Conservation (phyloP, 441 rosid genomes). For the Aleurites moluccanus region DNA sequence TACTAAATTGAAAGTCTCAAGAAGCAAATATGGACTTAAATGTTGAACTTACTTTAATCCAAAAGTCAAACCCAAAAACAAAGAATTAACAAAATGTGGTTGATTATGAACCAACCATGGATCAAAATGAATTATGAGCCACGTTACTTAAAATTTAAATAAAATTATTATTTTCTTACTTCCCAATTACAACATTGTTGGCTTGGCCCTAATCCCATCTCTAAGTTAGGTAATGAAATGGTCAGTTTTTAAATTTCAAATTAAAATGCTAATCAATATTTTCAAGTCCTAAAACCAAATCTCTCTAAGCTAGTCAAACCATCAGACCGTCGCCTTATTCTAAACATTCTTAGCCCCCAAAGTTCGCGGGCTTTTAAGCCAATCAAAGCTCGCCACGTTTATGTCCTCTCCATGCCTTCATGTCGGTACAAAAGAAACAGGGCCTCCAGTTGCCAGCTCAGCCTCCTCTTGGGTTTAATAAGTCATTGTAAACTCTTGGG, state of each 20-base stretch:
- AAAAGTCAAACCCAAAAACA: no score
- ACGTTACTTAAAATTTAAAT: no score
- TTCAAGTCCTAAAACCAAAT: background rate
- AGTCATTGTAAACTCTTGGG: constrained; percentile 11
- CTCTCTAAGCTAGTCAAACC: background rate
- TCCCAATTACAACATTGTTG: no score
- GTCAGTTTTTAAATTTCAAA: background rate
- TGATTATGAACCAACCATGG: no score
- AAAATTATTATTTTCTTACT: no score
- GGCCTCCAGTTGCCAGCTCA: constrained; percentile 10
- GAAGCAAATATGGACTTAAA: no score
- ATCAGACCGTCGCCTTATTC: constrained; percentile 7
- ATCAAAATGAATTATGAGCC: no score
- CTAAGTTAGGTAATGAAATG: background rate
- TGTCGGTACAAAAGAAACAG: constrained; percentile 21
- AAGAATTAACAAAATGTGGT: no score
- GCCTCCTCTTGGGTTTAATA: background rate
- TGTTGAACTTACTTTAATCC: no score
- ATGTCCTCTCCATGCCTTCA: background rate
- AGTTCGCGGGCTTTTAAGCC: constrained; percentile 3
- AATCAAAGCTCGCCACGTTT: background rate
- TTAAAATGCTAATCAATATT: background rate
- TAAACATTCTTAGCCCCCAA: background rate
- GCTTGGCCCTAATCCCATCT: background rate
- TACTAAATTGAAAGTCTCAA: no score